These are phyloP conservation scores for Endoconidiophora laricicola DNA, from an alignment of 2,329 filamentous ascomycete genomes.

Conservation along the genomic window DNA sequence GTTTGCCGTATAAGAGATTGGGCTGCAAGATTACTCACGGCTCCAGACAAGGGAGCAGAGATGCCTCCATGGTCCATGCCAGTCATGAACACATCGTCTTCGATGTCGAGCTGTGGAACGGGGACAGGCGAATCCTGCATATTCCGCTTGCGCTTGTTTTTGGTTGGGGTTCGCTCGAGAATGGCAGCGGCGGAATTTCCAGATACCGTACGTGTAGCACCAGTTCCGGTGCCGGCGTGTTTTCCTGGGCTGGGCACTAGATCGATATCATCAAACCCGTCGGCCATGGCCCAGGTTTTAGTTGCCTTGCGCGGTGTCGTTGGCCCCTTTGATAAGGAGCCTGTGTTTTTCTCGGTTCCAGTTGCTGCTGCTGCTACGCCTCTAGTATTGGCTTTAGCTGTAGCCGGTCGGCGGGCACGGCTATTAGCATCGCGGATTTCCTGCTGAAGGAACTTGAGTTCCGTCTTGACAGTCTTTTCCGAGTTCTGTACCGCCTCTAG, in stretches of 20 bases:
- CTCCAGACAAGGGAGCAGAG: background rate
- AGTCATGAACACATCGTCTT: slow-evolving; percentile 13
- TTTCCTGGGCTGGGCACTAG: slow-evolving; percentile 37
- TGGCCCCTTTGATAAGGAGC: slow-evolving; percentile 19
- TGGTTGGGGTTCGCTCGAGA: slow-evolving; percentile 38
- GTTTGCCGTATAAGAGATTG: no score
- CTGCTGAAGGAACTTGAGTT: slow-evolving; percentile 55
- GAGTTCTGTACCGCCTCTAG: slow-evolving; percentile 40
- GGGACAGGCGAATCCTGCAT: slow-evolving; percentile 42
- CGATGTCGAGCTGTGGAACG: slow-evolving; percentile 39
- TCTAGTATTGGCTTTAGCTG: background rate
- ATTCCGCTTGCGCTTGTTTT: slow-evolving; percentile 54
- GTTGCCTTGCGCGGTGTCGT: slow-evolving; percentile 45
- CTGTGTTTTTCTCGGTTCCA: slow-evolving; percentile 22
- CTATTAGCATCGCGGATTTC: slow-evolving; percentile 45
- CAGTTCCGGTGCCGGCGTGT: slow-evolving; percentile 15
- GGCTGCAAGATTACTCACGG: background rate
- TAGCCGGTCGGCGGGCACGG: background rate
- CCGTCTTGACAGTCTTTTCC: slow-evolving; percentile 35
- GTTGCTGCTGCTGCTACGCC: background rate
- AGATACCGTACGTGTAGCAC: background rate
- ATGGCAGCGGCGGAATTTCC: background rate
- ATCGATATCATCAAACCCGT: slow-evolving; percentile 61
- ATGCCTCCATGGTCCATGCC: background rate
- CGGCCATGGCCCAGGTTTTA: slow-evolving; percentile 43